Percentiles rank a stretch among this genome's conserved stretches.
phyloP scores from a whole-genome alignment of 306 rosid genomes.

The Castanospermum australe region DNA sequence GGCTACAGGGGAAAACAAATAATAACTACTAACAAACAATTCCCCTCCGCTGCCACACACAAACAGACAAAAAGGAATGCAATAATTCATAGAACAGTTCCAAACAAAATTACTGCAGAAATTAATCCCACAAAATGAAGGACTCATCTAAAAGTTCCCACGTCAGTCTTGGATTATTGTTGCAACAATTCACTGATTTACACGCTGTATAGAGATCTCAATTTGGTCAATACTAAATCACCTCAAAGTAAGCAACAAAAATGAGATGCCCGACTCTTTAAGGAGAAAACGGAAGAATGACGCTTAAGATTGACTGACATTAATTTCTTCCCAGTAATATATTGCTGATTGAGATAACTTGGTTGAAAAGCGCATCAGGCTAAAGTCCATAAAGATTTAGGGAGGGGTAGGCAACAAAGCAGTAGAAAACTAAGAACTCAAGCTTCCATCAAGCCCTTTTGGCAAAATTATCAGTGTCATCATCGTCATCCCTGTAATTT shows the following conservation, averaged over 20 bases:
- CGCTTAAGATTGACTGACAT: neutral
- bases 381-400: conserved; percentile 18
- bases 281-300: neutral
- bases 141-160: neutral
- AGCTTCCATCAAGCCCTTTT: conserved; percentile 66
- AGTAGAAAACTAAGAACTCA: conserved; percentile 13
- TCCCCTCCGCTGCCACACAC: too few species aligned
- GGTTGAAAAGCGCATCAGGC: conserved; percentile 16
- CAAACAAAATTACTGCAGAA: neutral
- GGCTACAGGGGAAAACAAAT: too few species aligned
- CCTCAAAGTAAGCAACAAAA: conserved; percentile 24
- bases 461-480: conserved; percentile 46
- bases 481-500: conserved; percentile 49
- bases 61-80: neutral
- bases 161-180: conserved; percentile 8
- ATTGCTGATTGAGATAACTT: conserved; percentile 28
- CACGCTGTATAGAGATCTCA: conserved; percentile 23
- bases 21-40: too few species aligned
- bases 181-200: conserved; percentile 31
- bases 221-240: conserved; percentile 21
- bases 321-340: conserved; percentile 19
- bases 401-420: neutral
- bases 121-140: neutral
- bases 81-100: neutral
- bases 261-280: neutral